Base-by-base conservation (phyloP, 169 alveolate genomes). In the Eimeria zaria region DNA sequence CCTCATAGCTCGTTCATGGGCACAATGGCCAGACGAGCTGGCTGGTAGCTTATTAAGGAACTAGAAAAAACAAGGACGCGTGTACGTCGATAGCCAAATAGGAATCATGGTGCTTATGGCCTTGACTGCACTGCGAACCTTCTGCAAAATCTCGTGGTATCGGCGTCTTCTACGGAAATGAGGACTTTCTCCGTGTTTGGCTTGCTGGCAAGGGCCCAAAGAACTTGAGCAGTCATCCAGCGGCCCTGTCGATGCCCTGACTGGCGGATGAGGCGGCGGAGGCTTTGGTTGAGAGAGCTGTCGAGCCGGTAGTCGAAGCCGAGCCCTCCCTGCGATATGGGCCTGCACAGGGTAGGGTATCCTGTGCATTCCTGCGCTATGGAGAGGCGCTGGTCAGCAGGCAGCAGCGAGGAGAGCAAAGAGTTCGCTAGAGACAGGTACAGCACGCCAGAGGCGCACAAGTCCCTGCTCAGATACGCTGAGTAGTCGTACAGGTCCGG, bases 291-390 rank as follows among this genome's bases (percentile, higher is more conserved):
- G 71, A 87, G 84, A n/a, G 98, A 97, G 99, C 98, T 98, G 84
- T 98, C 98, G 78, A 98, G 98, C 81, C 99, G 97, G 88, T 94
- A 98, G 96, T 98, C 99, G 96, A 99, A 99, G 48, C 99, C 99
- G 48, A 98, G 95, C 20, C 99, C 99, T 27, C 99, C 99, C 76
- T 98, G 98, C 76, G 97, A 97, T 30, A 98, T 95, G 4, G 98
- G 98, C 53, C 99, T 81, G 94, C 99, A 98, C 27, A 98, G 98
- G 33, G 99, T 98, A 46, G 99, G 99, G 98, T 98, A 97, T 80
- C 99, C 99, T 39, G 99, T 97, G 30, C 98, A 99, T 95, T 99
- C 99, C 97, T 99, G 99, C 20, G 99, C 99, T 33, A 99, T 97
- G 1, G 99, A 96, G 91, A 99, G 98, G 51, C 99, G 98, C 78